Percentiles rank a stretch among this genome's conserved stretches.
Evolutionary conservation across 495 filamentous ascomycete genomes (phyloP).

Genomic region (Daldinia decipiens): DNA sequence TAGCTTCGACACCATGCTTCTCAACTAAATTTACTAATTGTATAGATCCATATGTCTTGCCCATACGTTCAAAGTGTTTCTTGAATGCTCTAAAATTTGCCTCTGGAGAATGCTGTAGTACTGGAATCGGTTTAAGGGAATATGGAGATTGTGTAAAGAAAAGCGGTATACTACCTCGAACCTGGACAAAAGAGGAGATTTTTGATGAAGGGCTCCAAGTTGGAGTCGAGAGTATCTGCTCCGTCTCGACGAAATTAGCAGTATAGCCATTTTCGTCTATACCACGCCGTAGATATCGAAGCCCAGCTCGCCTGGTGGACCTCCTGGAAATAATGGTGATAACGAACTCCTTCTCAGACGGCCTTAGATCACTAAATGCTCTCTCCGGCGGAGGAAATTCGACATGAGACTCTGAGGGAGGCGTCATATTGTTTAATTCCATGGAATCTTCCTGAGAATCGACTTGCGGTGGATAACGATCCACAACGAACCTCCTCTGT

Average conservation of each 20-base stretch:
- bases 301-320: slow-evolving; percentile 82
- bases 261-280: slow-evolving; percentile 86
- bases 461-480: slow-evolving; percentile 56
- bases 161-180: slow-evolving; percentile 87
- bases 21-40: slow-evolving; percentile 89
- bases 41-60: slow-evolving; percentile 73
- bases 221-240: slow-evolving; percentile 81
- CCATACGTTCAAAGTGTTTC: slow-evolving; percentile 77
- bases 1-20: slow-evolving; percentile 80
- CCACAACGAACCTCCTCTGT: slow-evolving; percentile 79
- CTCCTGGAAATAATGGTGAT: slow-evolving; percentile 89
- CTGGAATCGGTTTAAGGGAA: slow-evolving; percentile 86
- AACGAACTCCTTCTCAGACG: slow-evolving; percentile 65
- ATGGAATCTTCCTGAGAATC: slow-evolving; percentile 56
- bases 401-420: slow-evolving; percentile 28
- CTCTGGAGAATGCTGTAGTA: slow-evolving; percentile 78
- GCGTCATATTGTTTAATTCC: slow-evolving; percentile 52
- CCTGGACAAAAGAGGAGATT: slow-evolving; percentile 84
- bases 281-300: slow-evolving; percentile 91
- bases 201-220: slow-evolving; percentile 68
- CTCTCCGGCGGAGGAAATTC: slow-evolving; percentile 32
- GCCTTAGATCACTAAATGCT: slow-evolving; percentile 44
- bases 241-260: slow-evolving; percentile 93
- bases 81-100: slow-evolving; percentile 81
- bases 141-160: slow-evolving; percentile 96